phyloP scores from a whole-genome alignment of 768 basidiomycete genomes.

The Steccherinum ochraceum region DNA sequence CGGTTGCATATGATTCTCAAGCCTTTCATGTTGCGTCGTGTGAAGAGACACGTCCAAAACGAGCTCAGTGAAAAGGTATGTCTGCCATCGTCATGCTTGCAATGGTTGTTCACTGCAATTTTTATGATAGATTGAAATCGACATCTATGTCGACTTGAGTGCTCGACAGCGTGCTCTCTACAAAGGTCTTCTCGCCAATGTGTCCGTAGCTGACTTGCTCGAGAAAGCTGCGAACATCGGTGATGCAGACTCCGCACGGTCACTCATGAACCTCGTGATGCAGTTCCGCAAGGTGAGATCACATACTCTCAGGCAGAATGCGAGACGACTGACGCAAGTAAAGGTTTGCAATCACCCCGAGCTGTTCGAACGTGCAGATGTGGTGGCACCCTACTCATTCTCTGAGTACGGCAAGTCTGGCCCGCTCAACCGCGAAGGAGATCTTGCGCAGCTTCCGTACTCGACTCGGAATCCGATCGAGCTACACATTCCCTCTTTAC shows the following conservation, averaged over 20 bases:
- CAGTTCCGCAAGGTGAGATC: constrained; percentile 88
- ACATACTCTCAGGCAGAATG: not conserved
- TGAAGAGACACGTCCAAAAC: constrained; percentile 99
- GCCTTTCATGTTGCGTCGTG: constrained; percentile 96
- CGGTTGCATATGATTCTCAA: constrained; percentile 98
- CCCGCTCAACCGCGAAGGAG: constrained; percentile 82
- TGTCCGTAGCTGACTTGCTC: constrained; percentile 90
- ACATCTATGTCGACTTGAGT: constrained; percentile 91
- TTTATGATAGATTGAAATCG: constrained; percentile 85
- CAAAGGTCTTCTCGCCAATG: constrained; percentile 83
- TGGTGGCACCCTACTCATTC: constrained; percentile 89
- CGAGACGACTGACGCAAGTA: no score
- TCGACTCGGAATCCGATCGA: constrained; percentile 87
- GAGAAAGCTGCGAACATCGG: constrained; percentile 90
- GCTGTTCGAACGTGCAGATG: constrained; percentile 95
- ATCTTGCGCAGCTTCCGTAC: constrained; percentile 75
- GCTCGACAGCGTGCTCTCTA: constrained; percentile 90
- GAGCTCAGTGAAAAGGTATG: constrained; percentile 95
- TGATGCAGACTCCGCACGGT: constrained; percentile 86
- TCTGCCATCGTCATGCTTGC: not conserved
- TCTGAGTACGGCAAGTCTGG: constrained; percentile 75
- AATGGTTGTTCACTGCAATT: no score
- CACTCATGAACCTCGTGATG: constrained; percentile 99
- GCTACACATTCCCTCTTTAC: constrained; percentile 62
- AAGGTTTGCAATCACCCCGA: constrained; percentile 98